Evolutionary conservation across 2,329 filamentous ascomycete species (phyloP).

Genomic region (Neonectria sp.): DNA sequence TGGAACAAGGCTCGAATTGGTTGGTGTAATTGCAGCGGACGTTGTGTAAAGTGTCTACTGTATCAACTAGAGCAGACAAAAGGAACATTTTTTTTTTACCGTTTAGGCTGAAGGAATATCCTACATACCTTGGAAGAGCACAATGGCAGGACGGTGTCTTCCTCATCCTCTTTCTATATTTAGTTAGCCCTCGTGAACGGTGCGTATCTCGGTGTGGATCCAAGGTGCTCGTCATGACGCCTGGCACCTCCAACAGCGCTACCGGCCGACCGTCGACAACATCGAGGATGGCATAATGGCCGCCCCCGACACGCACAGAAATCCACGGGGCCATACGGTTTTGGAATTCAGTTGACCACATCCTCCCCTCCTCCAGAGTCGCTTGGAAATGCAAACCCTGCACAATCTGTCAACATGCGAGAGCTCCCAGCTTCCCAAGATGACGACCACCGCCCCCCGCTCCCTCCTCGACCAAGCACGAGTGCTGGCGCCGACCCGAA

Average conservation of each 20-base stretch:
- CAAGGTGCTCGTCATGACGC: conserved; percentile 25
- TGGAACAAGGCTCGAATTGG: not conserved
- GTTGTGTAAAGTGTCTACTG: not conserved
- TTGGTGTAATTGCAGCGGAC: not conserved
- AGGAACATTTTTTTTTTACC: not conserved
- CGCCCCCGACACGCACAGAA: conserved; percentile 21
- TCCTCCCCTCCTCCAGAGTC: not conserved
- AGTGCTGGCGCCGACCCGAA: conserved; percentile 55
- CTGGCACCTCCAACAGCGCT: conserved; percentile 16
- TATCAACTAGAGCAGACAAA: not conserved
- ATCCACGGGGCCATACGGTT: conserved; percentile 34
- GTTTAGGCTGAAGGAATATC: not conserved
- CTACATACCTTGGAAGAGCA: not conserved
- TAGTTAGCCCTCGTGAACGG: conserved; percentile 17
- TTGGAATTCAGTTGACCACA: conserved; percentile 14
- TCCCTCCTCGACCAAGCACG: conserved; percentile 66
- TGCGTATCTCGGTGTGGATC: conserved; percentile 17
- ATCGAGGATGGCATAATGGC: conserved; percentile 53
- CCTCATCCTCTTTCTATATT: conserved; percentile 1
- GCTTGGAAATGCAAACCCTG: conserved; percentile 48
- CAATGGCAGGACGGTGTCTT: not conserved
- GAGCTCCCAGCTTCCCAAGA: conserved; percentile 48
- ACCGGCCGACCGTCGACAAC: conserved; percentile 27
- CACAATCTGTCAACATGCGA: conserved; percentile 46
- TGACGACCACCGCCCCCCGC: conserved; percentile 67